Base-by-base conservation (phyloP, 768 basidiomycete species). In the Amanita rimosa region DNA sequence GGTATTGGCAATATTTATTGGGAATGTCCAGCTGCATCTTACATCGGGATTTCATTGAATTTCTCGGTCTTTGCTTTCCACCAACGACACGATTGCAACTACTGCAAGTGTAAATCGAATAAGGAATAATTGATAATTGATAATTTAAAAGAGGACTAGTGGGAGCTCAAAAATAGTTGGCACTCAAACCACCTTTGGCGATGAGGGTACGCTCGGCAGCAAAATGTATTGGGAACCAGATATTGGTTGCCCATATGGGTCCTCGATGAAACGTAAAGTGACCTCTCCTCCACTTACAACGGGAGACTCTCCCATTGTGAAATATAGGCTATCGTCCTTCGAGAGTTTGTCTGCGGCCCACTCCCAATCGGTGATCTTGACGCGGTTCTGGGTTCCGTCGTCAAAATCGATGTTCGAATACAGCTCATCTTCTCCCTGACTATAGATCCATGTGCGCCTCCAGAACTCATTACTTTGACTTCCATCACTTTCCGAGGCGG, bases 291-390 rank as follows among this genome's bases (percentile, higher is more conserved):
- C 16, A 22, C 22, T 22, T 11, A 24, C n/a, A 21, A 35, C 16
- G 7, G 48, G 48, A 9, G 48, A 43, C 14, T 49, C 48, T 4
- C 31, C 39, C 21, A 49, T 43, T 21, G 39, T 49, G 22, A 49
- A 43, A 22, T 35, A 49, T 9, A 49, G 40, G 13, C 27, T 24
- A 10, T 41, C 38, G 10, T 29, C 4, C 10, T 40, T 13, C 4
- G 46, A 27, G 16, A 27, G 21, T 2, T 19, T 11, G 16, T 29
- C 37, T 22, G 26, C 21, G 8, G 46, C 14, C 26, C 14, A 11
- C 24, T 37, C 29, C 24, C n/a, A 26, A 10, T 38, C 37, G 10
- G 10, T n/a, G 29, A n/a, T 10, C 19, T 22, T 31, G 44, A 27
- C 17, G 33, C 19, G 8, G 16, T 35, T 11, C 16, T 14, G n/a